Conservation (phyloP, 2,329 filamentous ascomycete genomes). For the Trichoderma koningiopsis region DNA sequence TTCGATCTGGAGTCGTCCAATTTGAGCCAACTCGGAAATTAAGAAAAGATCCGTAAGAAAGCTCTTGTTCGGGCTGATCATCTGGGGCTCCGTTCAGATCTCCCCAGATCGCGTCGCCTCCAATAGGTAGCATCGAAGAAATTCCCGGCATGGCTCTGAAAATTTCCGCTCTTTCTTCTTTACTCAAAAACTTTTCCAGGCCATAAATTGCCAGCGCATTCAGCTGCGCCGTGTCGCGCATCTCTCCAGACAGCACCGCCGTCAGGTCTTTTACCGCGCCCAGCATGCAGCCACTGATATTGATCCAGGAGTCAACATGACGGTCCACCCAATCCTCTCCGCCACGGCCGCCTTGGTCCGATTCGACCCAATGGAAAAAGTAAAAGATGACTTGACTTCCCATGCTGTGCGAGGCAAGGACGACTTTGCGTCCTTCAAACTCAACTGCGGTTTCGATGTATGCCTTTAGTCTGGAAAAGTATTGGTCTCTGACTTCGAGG, state of each 20-base stretch:
- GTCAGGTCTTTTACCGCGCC: constrained; percentile 89
- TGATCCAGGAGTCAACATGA: constrained; percentile 94
- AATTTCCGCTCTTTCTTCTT: constrained; percentile 86
- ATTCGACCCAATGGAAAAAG: constrained; percentile 79
- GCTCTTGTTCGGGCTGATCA: constrained; percentile 71
- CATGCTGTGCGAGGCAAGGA: constrained; percentile 94
- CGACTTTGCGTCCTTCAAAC: constrained; percentile 76
- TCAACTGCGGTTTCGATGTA: constrained; percentile 83
- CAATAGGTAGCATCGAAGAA: constrained; percentile 93
- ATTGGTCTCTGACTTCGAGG: constrained; percentile 86
- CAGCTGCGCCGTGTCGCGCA: constrained; percentile 96
- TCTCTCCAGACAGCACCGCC: constrained; percentile 90
- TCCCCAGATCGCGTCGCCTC: constrained; percentile 93
- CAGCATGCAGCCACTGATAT: constrained; percentile 97
- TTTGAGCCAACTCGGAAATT: constrained; percentile 75
- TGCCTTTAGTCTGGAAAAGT: constrained; percentile 86
- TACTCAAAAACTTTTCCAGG: constrained; percentile 90
- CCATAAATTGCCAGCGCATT: constrained; percentile 97
- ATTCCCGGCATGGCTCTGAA: constrained; percentile 97
- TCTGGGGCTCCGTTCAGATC: constrained; percentile 86
- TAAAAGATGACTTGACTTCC: constrained; percentile 92
- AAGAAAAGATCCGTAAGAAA: constrained; percentile 78
- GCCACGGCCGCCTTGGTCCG: constrained; percentile 74
- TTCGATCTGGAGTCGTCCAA: constrained; percentile 64
- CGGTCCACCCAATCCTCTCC: constrained; percentile 88